Base-by-base conservation (phyloP, 768 basidiomycete genomes). In the Phylloporus arenicola region DNA sequence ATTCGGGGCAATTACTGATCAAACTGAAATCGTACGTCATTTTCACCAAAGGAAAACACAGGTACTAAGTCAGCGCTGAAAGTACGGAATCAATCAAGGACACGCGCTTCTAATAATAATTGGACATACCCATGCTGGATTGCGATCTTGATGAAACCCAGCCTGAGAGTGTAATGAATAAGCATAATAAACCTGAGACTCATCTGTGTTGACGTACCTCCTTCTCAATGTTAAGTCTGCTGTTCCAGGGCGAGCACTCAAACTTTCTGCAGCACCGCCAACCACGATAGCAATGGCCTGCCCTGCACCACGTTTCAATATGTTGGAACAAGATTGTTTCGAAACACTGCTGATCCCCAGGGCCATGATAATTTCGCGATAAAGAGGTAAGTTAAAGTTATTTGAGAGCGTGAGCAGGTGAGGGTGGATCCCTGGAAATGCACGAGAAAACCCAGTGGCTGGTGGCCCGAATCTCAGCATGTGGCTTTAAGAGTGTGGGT, bases 1-100 rank as follows among this genome's bases (percentile, higher is more conserved):
- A 20, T 30, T 35, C 38, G 33, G 6, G 1, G 10, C 27, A 6
- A 42, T 31, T 12, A 43, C n/a, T 5, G 12, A 17, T 29, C 48
- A 20, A 46, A 43, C 17, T 14, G 27, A 35, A 12, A 41, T 76
- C 81, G 9, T 54, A 94, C 94, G 67, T 98, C 96, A 65, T 98
- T 98, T 74, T 99, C 96, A 12, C 96, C 96, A 59, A 99, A 99
- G 6, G 92, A 94, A 64, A 99, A 98, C 3, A 97, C 94, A 0
- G 96, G 96, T 0, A 99, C 96, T 11, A 99, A 75, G 61, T 94
- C 92, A 34, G 96, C 96, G 47, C 92, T 93, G 56, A 13, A 20
- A 47, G 13, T 33, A 41, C 29, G 43, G 11, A 46, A 22, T 53
- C 30, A 39, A 51, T 49, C 22, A 35, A 44, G 13, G 52, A 43